Evolutionary conservation across 495 filamentous ascomycete species (phyloP).

Genomic region (Melanomma pulvis-pyrius): DNA sequence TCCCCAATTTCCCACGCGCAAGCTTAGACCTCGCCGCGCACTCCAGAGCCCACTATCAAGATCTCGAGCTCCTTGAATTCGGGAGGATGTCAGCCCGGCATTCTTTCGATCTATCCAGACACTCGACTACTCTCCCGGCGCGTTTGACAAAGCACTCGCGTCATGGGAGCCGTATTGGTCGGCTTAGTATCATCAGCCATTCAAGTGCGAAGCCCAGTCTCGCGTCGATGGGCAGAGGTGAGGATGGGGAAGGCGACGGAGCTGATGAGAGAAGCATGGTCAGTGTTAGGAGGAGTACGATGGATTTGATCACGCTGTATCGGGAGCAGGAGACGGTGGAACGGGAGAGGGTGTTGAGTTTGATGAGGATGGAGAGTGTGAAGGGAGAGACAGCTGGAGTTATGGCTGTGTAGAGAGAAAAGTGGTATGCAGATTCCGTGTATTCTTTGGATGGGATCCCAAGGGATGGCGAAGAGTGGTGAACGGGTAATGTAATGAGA

Average conservation of each 20-base stretch:
- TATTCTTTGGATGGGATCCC: no score
- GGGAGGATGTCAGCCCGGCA: not conserved
- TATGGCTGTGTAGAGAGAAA: no score
- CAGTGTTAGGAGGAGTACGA: constrained; percentile 32
- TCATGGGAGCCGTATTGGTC: constrained; percentile 5
- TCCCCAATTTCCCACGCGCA: constrained; percentile 22
- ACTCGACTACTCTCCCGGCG: constrained; percentile 1
- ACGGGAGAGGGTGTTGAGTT: constrained; percentile 29
- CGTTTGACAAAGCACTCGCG: constrained; percentile 12
- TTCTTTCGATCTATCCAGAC: constrained; percentile 1
- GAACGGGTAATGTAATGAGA: no score
- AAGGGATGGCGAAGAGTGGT: no score
- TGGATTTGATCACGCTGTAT: constrained; percentile 28
- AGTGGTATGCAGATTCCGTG: no score
- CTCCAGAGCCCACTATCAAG: not conserved
- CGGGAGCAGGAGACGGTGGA: constrained; percentile 28
- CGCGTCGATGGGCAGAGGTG: constrained; percentile 8
- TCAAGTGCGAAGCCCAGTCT: not conserved
- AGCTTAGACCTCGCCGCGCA: constrained; percentile 1
- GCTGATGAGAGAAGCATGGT: constrained; percentile 12
- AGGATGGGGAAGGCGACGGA: not conserved
- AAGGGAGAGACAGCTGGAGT: not conserved
- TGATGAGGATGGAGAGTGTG: constrained; percentile 12
- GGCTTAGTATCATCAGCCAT: not conserved
- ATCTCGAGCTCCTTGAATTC: constrained; percentile 5